A percentile compares a stretch with the other conserved stretches of the same genome.
Evolutionary conservation across 2,329 filamentous ascomycete genomes (phyloP).

Genomic region (Aspergillus ruber): DNA sequence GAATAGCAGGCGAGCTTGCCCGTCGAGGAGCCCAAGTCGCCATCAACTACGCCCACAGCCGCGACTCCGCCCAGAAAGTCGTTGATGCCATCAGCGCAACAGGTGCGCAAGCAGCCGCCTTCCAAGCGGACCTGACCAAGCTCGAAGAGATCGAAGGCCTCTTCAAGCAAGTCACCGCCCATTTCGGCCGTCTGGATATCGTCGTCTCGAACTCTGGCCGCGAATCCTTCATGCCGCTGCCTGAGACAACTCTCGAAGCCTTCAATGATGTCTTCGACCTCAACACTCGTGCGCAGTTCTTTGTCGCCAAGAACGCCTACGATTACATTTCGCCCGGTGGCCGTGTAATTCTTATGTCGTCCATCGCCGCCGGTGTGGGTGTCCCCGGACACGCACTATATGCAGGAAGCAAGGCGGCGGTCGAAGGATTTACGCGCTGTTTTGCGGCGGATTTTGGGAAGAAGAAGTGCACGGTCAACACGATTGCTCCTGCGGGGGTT

Average conservation of each 20-base stretch:
- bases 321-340: constrained; percentile 64
- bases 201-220: constrained; percentile 41
- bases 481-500: constrained; percentile 20
- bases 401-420: constrained; percentile 67
- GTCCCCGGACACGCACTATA: constrained; percentile 68
- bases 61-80: constrained; percentile 58
- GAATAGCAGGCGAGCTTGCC: constrained; percentile 37
- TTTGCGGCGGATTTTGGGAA: constrained; percentile 66
- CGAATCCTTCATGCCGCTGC: constrained; percentile 36
- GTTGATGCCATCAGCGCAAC: constrained; percentile 60
- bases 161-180: constrained; percentile 56
- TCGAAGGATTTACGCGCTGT: constrained; percentile 69
- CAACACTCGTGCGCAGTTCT: constrained; percentile 59
- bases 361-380: constrained; percentile 35
- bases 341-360: constrained; percentile 58
- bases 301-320: constrained; percentile 60
- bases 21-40: constrained; percentile 34
- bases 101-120: constrained; percentile 56
- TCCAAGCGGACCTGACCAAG: constrained; percentile 63
- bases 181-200: constrained; percentile 63
- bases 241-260: constrained; percentile 23
- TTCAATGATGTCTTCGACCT: constrained; percentile 53
- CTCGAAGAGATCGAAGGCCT: constrained; percentile 57
- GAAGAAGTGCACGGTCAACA: constrained; percentile 38
- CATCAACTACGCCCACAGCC: constrained; percentile 51